A percentile compares a stretch with the other conserved stretches of the same genome.
Evolutionary conservation across 2,329 filamentous ascomycete species (phyloP).

Genomic region (Paecilomyces dactylethromorphus): DNA sequence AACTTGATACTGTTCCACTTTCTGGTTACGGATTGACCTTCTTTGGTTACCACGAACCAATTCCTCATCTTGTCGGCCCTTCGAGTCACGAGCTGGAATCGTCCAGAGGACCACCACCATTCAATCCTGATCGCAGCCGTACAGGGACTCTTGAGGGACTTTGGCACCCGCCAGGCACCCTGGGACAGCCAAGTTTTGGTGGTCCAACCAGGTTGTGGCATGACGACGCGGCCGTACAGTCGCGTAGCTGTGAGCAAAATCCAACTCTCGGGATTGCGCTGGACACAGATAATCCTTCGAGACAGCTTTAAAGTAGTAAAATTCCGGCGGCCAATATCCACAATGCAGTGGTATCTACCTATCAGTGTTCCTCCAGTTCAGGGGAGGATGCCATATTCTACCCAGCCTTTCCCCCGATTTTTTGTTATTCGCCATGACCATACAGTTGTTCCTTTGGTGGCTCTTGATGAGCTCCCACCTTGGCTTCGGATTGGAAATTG

Average conservation of each 20-base stretch:
- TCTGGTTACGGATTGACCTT: background rate
- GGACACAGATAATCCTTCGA: background rate
- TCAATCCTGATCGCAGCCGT: background rate
- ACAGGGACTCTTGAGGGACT: background rate
- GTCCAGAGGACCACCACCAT: background rate
- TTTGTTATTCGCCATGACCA: conserved; percentile 33
- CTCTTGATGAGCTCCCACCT: conserved; percentile 37
- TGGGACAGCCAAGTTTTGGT: background rate
- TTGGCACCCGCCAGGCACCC: background rate
- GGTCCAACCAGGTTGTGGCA: background rate
- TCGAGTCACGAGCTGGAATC: background rate
- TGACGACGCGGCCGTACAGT: background rate
- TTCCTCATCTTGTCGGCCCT: background rate
- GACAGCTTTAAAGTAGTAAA: background rate
- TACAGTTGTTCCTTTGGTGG: conserved; percentile 31
- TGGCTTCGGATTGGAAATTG: conserved; percentile 25
- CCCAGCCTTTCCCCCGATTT: conserved; percentile 26
- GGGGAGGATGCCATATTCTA: background rate
- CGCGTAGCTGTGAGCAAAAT: too few relatives aligned
- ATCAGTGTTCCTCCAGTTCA: background rate
- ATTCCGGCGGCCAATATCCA: background rate
- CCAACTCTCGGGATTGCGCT: too few relatives aligned
- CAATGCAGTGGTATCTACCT: background rate
- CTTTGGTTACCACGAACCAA: background rate
- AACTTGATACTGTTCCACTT: background rate